phyloP scores from a whole-genome alignment of 2,329 filamentous ascomycete species.

The Huntiella omanensis region DNA sequence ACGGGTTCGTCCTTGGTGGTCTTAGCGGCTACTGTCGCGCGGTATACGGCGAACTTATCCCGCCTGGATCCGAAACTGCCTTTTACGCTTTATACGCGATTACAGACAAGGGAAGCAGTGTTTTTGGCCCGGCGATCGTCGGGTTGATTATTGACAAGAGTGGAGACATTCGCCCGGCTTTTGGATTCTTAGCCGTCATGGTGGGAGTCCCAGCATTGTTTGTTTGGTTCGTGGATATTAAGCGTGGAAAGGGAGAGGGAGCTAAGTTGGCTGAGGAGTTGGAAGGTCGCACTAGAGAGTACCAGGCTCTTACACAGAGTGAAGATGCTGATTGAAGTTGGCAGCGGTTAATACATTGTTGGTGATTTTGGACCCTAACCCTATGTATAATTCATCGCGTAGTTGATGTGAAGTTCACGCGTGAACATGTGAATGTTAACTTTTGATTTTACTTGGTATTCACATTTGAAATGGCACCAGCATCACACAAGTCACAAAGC shows the following conservation, averaged over 20 bases:
- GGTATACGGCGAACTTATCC: conserved; percentile 83
- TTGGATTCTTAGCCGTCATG: conserved; percentile 77
- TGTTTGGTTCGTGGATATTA: conserved; percentile 70
- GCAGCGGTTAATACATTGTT: too few species aligned
- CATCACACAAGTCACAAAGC: too few species aligned
- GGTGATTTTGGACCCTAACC: too few species aligned
- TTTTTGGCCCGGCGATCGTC: conserved; percentile 89
- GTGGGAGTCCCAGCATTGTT: conserved; percentile 70
- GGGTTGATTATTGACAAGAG: conserved; percentile 76
- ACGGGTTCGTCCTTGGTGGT: conserved; percentile 87
- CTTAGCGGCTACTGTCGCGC: conserved; percentile 81
- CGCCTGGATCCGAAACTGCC: conserved; percentile 80
- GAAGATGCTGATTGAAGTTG: too few species aligned
- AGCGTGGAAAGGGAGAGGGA: conserved; percentile 54
- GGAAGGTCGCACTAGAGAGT: conserved; percentile 21
- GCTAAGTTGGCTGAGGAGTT: conserved; percentile 42
- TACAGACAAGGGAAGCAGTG: conserved; percentile 85
- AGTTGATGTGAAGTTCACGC: too few species aligned
- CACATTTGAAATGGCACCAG: too few species aligned
- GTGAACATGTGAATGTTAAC: too few species aligned
- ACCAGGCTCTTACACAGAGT: neutral
- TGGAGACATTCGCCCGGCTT: conserved; percentile 67
- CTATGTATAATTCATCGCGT: neutral
- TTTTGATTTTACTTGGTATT: too few species aligned
- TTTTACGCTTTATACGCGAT: conserved; percentile 96